Evolutionary conservation across 163 green algal species (phyloP).

Genomic region (Scenedesmus sp.): DNA sequence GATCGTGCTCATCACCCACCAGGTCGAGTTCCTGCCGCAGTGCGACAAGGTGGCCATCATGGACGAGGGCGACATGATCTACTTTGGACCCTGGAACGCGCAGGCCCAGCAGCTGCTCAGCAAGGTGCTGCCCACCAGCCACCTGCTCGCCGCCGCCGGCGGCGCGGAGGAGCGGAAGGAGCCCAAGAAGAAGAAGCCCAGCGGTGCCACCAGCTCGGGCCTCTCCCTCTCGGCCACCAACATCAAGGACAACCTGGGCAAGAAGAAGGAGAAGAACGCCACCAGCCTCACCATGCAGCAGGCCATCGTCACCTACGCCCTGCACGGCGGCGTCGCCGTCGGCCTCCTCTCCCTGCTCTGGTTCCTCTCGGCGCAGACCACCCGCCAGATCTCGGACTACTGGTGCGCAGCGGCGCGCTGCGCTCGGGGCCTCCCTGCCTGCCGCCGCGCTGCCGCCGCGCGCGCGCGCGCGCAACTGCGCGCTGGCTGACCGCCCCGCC

Average conservation of each 20-base stretch:
- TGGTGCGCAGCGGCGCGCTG: conserved; percentile 45
- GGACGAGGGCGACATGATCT: conserved; percentile 62
- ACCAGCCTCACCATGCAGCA: conserved; percentile 22
- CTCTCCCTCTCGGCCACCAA: conserved; percentile 51
- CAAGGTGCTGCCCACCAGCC: conserved; percentile 58
- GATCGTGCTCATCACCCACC: conserved; percentile 69
- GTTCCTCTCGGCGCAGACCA: conserved; percentile 66
- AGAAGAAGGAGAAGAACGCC: conserved; percentile 45
- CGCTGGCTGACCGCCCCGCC: neutral
- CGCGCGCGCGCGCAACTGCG: too few relatives aligned
- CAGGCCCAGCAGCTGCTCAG: conserved; percentile 59
- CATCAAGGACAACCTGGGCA: conserved; percentile 49
- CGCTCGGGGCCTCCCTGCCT: too few relatives aligned
- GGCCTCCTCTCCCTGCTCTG: conserved; percentile 55
- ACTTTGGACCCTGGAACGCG: conserved; percentile 60
- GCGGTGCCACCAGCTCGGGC: neutral
- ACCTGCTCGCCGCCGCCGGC: conserved; percentile 66
- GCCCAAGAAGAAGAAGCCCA: conserved; percentile 36
- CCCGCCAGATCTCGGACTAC: conserved; percentile 71
- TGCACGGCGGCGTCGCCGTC: conserved; percentile 9
- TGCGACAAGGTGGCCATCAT: conserved; percentile 68
- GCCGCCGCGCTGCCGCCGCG: too few relatives aligned
- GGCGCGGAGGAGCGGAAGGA: conserved; percentile 58
- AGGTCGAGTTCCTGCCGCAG: conserved; percentile 62
- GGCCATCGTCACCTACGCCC: conserved; percentile 26